Evolutionary conservation across 352 stramenopile genomes (phyloP).

Genomic region (Aphanomyces stellatus): DNA sequence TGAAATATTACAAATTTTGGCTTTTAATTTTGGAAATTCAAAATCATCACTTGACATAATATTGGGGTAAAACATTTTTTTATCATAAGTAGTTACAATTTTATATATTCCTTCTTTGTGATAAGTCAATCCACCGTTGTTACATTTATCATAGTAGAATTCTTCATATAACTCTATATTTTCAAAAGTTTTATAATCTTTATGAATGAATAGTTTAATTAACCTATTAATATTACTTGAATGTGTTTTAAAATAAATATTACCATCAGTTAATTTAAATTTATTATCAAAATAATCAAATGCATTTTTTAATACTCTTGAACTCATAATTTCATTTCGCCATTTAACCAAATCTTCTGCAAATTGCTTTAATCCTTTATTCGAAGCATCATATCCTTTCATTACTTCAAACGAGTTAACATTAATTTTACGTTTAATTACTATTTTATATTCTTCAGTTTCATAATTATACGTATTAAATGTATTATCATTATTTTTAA

Average conservation of each 20-base stretch:
- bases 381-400: no score
- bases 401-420: no score
- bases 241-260: no score
- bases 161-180: no score
- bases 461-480: slow-evolving; percentile 11
- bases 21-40: not conserved
- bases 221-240: not conserved
- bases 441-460: no score
- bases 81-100: slow-evolving; percentile 11
- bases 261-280: not conserved
- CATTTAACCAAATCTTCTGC: not conserved
- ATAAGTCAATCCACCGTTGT: no score
- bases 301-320: no score
- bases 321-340: not conserved
- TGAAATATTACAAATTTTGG: not conserved
- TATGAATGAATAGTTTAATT: not conserved
- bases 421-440: no score
- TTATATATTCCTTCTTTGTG: no score
- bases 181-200: no score
- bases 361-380: slow-evolving; percentile 6
- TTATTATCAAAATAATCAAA: no score
- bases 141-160: no score
- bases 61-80: not conserved
- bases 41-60: not conserved
- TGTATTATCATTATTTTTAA: not conserved